phyloP scores from a whole-genome alignment of 192 early-diverging fungal genomes.

The Backusella westeae region DNA sequence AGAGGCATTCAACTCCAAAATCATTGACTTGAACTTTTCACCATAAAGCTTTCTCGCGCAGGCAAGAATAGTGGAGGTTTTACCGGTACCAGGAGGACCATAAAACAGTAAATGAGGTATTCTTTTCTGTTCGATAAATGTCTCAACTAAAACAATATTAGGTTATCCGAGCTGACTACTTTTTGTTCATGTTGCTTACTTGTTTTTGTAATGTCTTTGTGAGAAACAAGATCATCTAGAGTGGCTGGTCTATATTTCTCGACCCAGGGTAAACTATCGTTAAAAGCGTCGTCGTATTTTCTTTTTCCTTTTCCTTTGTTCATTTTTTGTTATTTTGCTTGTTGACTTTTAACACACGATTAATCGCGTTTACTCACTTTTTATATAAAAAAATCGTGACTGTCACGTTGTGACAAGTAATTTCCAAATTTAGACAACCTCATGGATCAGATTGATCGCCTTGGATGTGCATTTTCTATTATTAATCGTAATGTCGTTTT shows the following conservation, averaged over 20 bases:
- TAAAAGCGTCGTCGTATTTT: neutral
- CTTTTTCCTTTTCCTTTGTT: conserved; percentile 37
- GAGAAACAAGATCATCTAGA: conserved; percentile 94
- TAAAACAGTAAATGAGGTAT: conserved; percentile 97
- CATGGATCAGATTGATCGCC: too few relatives aligned
- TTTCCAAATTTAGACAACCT: neutral
- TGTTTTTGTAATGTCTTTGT: conserved; percentile 87
- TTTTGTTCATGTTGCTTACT: conserved; percentile 41
- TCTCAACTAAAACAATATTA: conserved; percentile 52
- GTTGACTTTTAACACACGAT: neutral
- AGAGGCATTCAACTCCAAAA: conserved; percentile 96
- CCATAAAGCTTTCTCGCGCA: conserved; percentile 90
- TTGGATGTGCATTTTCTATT: neutral
- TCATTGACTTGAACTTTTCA: conserved; percentile 80
- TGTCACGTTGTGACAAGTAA: neutral
- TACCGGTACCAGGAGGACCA: conserved; percentile 97
- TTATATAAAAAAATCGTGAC: neutral
- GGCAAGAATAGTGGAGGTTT: conserved; percentile 95
- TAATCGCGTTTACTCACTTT: neutral
- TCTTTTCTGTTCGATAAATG: conserved; percentile 89
- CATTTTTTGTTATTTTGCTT: neutral
- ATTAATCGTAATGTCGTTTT: too few relatives aligned
- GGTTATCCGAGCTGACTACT: neutral
- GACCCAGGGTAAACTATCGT: conserved; percentile 58
- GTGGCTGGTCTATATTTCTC: conserved; percentile 93